These are phyloP conservation scores for Rhizopus delemar DNA, from an alignment of 371 early-diverging fungal genomes.

Conservation along the genomic window DNA sequence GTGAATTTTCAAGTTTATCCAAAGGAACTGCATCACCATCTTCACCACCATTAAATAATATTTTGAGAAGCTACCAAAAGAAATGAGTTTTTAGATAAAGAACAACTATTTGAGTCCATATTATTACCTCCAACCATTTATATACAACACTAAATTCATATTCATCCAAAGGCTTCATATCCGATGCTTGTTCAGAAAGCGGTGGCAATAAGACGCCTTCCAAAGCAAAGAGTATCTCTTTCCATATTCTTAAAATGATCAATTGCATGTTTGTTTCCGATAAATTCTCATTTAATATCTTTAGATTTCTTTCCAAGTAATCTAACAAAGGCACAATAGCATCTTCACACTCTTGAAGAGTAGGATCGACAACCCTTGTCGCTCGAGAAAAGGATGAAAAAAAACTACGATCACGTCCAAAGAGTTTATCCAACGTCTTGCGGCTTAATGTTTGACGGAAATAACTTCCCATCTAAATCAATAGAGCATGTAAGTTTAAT, in stretches of 20 bases:
- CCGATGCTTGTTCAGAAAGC: constrained; percentile 62
- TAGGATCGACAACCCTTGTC: constrained; percentile 30
- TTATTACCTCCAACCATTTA: constrained; percentile 66
- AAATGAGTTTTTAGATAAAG: not conserved
- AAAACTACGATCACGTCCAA: constrained; percentile 42
- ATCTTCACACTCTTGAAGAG: constrained; percentile 70
- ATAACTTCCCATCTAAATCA: constrained; percentile 53
- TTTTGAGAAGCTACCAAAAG: constrained; percentile 69
- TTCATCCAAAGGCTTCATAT: constrained; percentile 65
- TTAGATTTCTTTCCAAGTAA: constrained; percentile 83
- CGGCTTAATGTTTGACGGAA: constrained; percentile 63
- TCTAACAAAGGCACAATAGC: constrained; percentile 74
- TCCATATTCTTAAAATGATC: constrained; percentile 81
- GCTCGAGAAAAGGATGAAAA: constrained; percentile 32
- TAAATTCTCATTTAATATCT: constrained; percentile 68
- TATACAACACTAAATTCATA: constrained; percentile 74
- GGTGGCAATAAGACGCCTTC: constrained; percentile 79
- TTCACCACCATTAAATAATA: constrained; percentile 87
- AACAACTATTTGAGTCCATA: constrained; percentile 16
- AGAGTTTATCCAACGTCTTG: constrained; percentile 39
- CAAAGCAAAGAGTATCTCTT: constrained; percentile 69
- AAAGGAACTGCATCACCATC: constrained; percentile 79
- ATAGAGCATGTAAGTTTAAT: not conserved
- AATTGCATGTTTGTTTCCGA: constrained; percentile 74
- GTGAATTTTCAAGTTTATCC: constrained; percentile 73